phyloP scores from a whole-genome alignment of 2,329 filamentous ascomycete species.

The Colletotrichum salicis region DNA sequence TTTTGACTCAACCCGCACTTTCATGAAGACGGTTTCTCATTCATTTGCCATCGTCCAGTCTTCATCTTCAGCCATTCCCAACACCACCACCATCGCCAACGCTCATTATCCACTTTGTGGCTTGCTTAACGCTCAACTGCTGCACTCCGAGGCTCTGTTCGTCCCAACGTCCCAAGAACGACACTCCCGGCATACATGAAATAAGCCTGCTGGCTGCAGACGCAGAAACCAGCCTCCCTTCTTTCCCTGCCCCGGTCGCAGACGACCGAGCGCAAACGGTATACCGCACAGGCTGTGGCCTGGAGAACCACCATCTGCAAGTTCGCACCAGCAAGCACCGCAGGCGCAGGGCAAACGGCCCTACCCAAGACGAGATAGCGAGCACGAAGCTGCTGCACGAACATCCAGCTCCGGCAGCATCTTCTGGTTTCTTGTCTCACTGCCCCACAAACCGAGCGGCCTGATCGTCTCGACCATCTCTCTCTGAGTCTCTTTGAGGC shows the following conservation, averaged over 20 bases:
- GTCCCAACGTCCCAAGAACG: constrained; percentile 34
- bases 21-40: constrained; percentile 6
- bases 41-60: neutral
- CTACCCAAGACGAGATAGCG: constrained; percentile 13
- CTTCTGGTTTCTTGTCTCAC: constrained; percentile 26
- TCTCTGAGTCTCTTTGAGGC: neutral
- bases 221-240: constrained; percentile 31
- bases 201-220: constrained; percentile 22
- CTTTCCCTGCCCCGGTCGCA: constrained; percentile 40
- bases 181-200: constrained; percentile 15
- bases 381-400: constrained; percentile 20
- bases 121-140: constrained; percentile 13
- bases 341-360: constrained; percentile 32
- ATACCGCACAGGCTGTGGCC: constrained; percentile 14
- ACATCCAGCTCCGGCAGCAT: constrained; percentile 28
- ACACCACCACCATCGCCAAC: neutral
- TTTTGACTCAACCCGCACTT: neutral
- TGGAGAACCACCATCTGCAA: constrained; percentile 10
- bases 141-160: constrained; percentile 25
- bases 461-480: constrained; percentile 1
- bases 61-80: neutral
- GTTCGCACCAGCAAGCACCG: constrained; percentile 14
- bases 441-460: constrained; percentile 20
- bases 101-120: constrained; percentile 4
- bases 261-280: constrained; percentile 38